Percentiles rank a stretch among this genome's conserved stretches.
phyloP scores from a whole-genome alignment of 495 filamentous ascomycete genomes.

The Astrocystis sublimbata region DNA sequence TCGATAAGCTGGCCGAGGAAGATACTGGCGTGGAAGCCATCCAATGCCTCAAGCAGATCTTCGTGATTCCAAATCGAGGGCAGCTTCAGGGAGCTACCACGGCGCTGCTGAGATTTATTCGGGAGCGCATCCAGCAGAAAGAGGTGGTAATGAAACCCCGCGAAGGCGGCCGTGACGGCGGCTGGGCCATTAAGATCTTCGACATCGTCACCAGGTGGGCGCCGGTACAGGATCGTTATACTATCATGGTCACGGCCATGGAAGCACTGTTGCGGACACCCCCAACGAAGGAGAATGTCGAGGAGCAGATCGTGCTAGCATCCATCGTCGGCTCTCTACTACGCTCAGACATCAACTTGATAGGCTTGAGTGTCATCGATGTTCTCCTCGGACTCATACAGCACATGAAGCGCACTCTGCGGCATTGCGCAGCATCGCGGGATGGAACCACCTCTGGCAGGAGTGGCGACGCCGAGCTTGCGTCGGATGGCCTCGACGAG shows the following conservation, averaged over 20 bases:
- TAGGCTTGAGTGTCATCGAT: constrained; percentile 92
- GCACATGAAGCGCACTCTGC: constrained; percentile 73
- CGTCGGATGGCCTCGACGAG: constrained; percentile 24
- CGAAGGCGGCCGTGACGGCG: constrained; percentile 44
- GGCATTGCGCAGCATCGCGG: constrained; percentile 56
- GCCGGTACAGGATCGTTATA: constrained; percentile 87
- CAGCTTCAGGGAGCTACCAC: constrained; percentile 75
- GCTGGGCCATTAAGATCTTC: constrained; percentile 79
- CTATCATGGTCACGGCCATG: constrained; percentile 78
- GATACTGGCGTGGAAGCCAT: constrained; percentile 81
- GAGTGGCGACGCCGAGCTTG: constrained; percentile 26
- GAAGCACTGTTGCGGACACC: constrained; percentile 67
- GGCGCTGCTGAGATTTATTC: constrained; percentile 70
- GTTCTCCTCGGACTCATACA: constrained; percentile 77
- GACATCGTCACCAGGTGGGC: constrained; percentile 78
- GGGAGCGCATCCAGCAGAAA: constrained; percentile 54
- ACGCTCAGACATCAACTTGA: constrained; percentile 84
- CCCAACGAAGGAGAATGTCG: constrained; percentile 64
- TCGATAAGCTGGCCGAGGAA: constrained; percentile 82
- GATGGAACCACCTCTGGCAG: constrained; percentile 30
- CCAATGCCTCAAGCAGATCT: constrained; percentile 77
- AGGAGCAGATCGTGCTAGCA: constrained; percentile 68
- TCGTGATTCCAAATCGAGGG: constrained; percentile 68
- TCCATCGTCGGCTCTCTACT: constrained; percentile 78
- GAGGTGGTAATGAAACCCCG: constrained; percentile 43